phyloP scores from a whole-genome alignment of 768 basidiomycete species.

The Tulasnella sp. region DNA sequence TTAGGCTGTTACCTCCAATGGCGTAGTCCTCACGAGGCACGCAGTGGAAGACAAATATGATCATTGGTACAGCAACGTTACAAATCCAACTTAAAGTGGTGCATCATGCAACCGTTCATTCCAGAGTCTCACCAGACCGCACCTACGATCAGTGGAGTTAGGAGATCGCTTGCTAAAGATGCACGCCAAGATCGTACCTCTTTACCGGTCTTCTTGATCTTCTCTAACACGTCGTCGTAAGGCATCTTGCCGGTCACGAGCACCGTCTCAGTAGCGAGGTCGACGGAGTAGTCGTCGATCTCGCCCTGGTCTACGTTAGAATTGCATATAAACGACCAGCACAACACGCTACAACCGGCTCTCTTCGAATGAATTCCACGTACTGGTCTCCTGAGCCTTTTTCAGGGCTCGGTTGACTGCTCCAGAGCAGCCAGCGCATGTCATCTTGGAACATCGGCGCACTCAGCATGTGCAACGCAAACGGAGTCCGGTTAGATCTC shows the following conservation, averaged over 20 bases:
- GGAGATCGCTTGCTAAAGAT: neutral
- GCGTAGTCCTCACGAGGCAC: neutral
- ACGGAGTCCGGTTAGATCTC: neutral
- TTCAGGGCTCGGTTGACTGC: constrained; percentile 69
- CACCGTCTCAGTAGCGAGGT: constrained; percentile 64
- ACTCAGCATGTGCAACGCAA: neutral
- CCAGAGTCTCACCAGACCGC: neutral
- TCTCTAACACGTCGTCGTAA: constrained; percentile 59
- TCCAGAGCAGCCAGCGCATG: constrained; percentile 78
- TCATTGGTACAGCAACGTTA: neutral
- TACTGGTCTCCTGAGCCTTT: constrained; percentile 37
- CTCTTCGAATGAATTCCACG: neutral
- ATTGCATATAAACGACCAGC: neutral
- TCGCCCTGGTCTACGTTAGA: constrained; percentile 30
- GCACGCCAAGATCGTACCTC: constrained; percentile 43
- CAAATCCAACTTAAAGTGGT: neutral
- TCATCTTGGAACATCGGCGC: constrained; percentile 54
- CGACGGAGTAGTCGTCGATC: constrained; percentile 51
- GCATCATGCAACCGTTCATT: neutral
- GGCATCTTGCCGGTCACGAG: constrained; percentile 50
- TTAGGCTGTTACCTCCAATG: neutral
- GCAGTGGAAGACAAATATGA: neutral
- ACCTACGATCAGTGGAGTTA: neutral
- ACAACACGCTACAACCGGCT: neutral
- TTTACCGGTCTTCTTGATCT: constrained; percentile 89